A percentile compares a stretch with the other conserved stretches of the same genome.
phyloP scores from a whole-genome alignment of 2,329 filamentous ascomycete species.

The Xylaria sp. region DNA sequence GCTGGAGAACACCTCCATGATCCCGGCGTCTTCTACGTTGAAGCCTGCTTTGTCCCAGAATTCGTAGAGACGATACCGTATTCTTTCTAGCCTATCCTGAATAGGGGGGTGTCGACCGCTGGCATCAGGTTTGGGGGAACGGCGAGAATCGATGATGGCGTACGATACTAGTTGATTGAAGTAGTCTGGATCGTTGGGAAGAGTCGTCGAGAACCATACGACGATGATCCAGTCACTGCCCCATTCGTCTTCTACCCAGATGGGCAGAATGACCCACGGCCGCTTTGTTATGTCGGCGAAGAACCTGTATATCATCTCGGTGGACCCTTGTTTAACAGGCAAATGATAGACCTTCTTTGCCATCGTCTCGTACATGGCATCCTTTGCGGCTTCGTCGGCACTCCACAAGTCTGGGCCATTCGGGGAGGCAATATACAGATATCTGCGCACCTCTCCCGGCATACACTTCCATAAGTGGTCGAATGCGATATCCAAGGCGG shows the following conservation, averaged over 20 bases:
- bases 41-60: conserved; percentile 32
- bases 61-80: conserved; percentile 23
- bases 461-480: conserved; percentile 42
- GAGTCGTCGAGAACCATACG: conserved; percentile 34
- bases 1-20: conserved; percentile 17
- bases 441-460: conserved; percentile 23
- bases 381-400: not conserved
- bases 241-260: conserved; percentile 45
- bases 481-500: conserved; percentile 40
- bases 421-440: conserved; percentile 34
- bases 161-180: conserved; percentile 31
- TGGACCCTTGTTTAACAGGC: not conserved
- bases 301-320: conserved; percentile 19
- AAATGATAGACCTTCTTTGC: not conserved
- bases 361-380: conserved; percentile 37
- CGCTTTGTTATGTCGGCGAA: conserved; percentile 36
- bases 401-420: conserved; percentile 44
- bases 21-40: not conserved
- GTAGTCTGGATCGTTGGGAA: not conserved
- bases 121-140: conserved; percentile 3
- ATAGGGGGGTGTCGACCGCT: conserved; percentile 28
- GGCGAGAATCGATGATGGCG: conserved; percentile 43
- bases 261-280: conserved; percentile 43
- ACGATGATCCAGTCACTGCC: conserved; percentile 42
- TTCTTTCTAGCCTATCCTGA: conserved; percentile 23